Evolutionary conservation across 176 grass and related monocot species (phyloP).

Genomic region (Aegilops bicornis): DNA sequence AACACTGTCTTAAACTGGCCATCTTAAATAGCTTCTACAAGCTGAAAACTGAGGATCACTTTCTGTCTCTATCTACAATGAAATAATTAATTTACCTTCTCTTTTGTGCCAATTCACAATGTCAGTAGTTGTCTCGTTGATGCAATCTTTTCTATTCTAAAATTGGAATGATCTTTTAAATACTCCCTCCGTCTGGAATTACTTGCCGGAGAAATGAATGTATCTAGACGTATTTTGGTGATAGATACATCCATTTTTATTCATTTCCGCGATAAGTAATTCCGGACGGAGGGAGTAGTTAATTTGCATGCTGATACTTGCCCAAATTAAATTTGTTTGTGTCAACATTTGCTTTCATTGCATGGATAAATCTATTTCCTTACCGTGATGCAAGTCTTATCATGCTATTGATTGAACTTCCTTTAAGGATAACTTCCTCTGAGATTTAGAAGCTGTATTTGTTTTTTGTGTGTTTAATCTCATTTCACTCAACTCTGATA

Average conservation of each 20-base stretch:
- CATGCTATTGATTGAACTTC: neutral
- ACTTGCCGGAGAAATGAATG: no score
- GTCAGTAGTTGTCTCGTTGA: neutral
- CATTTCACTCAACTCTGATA: slow-evolving; percentile 20
- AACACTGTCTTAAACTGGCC: neutral
- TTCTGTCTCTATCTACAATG: neutral
- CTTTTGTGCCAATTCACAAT: neutral
- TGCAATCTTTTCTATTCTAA: neutral
- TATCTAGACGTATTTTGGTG: no score
- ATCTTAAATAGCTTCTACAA: slow-evolving; percentile 15
- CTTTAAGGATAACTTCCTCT: slow-evolving; percentile 5
- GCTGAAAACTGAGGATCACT: neutral
- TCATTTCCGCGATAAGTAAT: no score
- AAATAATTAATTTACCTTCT: neutral
- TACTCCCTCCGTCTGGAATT: neutral
- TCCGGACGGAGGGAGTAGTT: neutral
- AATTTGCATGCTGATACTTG: slow-evolving; percentile 1
- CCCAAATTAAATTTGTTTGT: neutral
- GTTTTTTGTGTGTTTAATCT: slow-evolving; percentile 5
- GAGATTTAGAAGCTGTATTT: slow-evolving; percentile 25
- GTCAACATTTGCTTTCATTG: slow-evolving; percentile 11
- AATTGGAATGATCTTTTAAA: slow-evolving; percentile 6
- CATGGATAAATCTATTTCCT: neutral
- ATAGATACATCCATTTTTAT: no score
- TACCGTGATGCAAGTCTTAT: slow-evolving; percentile 20